A percentile compares a stretch with the other conserved stretches of the same genome.
Evolutionary conservation across 306 rosid species (phyloP).

Genomic region (Cicer judaicum): DNA sequence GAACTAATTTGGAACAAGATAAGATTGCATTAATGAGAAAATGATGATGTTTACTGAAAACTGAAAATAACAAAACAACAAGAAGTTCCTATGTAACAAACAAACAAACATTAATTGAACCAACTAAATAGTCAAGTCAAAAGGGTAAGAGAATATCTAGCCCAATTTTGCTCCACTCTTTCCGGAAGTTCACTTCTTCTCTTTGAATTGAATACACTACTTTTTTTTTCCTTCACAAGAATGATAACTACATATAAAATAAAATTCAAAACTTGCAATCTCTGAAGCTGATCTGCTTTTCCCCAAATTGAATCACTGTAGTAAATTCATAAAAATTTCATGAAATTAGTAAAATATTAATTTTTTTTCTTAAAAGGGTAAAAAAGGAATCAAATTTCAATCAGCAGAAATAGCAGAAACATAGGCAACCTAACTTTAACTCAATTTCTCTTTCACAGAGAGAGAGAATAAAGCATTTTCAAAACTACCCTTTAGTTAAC

Average conservation of each 20-base stretch:
- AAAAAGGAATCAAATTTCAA: constrained; percentile 40
- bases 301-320: constrained; percentile 38
- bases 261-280: constrained; percentile 32
- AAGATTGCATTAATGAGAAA: constrained; percentile 47
- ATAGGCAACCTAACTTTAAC: constrained; percentile 1
- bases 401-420: constrained; percentile 30
- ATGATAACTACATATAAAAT: constrained; percentile 8
- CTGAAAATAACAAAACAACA: constrained; percentile 27
- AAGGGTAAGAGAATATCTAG: constrained; percentile 34
- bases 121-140: constrained; percentile 42
- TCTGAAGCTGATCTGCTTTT: constrained; percentile 45
- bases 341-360: constrained; percentile 23
- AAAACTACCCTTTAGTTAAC: constrained; percentile 33
- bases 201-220: constrained; percentile 26
- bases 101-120: constrained; percentile 31
- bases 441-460: constrained; percentile 11
- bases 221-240: constrained; percentile 19
- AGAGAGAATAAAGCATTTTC: constrained; percentile 41
- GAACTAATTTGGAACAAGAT: constrained; percentile 36
- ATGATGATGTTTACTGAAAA: constrained; percentile 22
- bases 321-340: constrained; percentile 33
- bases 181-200: constrained; percentile 42
- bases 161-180: constrained; percentile 40
- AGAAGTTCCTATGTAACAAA: constrained; percentile 31
- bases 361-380: constrained; percentile 24